Conservation (phyloP, 1,284 basidiomycete species). For the Moniliophthora roreri region DNA sequence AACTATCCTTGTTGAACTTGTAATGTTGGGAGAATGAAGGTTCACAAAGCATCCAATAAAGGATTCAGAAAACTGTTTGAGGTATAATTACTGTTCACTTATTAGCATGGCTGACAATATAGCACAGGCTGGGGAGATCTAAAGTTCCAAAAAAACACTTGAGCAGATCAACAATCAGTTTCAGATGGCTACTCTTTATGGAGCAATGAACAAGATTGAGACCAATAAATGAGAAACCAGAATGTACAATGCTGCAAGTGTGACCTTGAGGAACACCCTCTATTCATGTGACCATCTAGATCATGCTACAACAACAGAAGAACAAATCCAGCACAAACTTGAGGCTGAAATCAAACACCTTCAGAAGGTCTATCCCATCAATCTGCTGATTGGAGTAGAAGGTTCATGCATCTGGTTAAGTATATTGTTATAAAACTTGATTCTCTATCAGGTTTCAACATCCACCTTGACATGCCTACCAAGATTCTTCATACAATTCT, state of each 20-base stretch:
- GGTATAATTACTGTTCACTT: neutral
- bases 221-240: conserved; percentile 29
- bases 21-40: conserved; percentile 21
- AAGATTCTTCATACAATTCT: conserved; percentile 37
- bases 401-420: neutral
- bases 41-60: conserved; percentile 20
- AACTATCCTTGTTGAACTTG: conserved; percentile 25
- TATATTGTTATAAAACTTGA: neutral
- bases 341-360: neutral
- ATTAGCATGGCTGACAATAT: conserved; percentile 15
- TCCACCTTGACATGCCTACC: conserved; percentile 31
- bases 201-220: conserved; percentile 27
- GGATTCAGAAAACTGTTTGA: conserved; percentile 12
- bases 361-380: neutral
- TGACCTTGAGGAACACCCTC: conserved; percentile 14
- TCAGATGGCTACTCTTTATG: conserved; percentile 15
- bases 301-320: neutral
- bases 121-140: neutral
- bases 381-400: neutral
- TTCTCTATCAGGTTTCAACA: conserved; percentile 26
- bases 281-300: neutral
- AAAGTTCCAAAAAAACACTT: neutral
- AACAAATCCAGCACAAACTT: neutral
- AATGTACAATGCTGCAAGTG: conserved; percentile 8
- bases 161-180: neutral